Conservation (phyloP, 768 basidiomycete species). For the Pleurotus eryngii region DNA sequence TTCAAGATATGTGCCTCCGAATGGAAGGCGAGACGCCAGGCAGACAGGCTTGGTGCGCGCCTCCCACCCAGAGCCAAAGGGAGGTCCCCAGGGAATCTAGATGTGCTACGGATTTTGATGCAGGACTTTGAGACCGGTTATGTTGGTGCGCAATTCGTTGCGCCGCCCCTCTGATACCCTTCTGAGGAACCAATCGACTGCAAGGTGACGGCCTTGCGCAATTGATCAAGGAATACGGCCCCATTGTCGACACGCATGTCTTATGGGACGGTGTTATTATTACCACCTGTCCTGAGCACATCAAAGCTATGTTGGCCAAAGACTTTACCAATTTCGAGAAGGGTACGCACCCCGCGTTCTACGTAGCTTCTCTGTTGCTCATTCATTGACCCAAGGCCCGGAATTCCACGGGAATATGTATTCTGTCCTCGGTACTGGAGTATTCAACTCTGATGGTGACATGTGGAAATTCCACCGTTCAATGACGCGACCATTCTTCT, state of each 20-base stretch:
- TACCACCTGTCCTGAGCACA: constrained; percentile 50
- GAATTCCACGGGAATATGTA: constrained; percentile 37
- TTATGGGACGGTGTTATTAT: constrained; percentile 44
- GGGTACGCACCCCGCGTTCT: constrained; percentile 25
- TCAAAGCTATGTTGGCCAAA: constrained; percentile 54
- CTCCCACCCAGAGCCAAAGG: constrained; percentile 37
- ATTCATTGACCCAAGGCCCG: neutral
- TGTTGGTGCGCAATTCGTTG: constrained; percentile 34
- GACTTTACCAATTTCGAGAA: constrained; percentile 60
- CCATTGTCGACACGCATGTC: constrained; percentile 41
- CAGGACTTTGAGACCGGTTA: constrained; percentile 42
- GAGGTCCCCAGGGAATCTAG: constrained; percentile 40
- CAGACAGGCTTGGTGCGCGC: constrained; percentile 43
- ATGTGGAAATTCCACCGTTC: constrained; percentile 63
- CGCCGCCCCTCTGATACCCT: neutral
- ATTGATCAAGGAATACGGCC: constrained; percentile 31
- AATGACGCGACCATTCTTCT: constrained; percentile 64
- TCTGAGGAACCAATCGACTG: too few relatives aligned
- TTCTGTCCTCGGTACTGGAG: constrained; percentile 56
- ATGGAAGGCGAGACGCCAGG: constrained; percentile 30
- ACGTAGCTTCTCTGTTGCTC: neutral
- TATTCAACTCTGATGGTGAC: constrained; percentile 72
- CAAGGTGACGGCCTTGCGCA: constrained; percentile 43
- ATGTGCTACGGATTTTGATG: constrained; percentile 34
- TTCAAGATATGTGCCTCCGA: constrained; percentile 27